Evolutionary conservation across 75 land plant genomes (phyloP).

Genomic region (Ceratopteris richardii): DNA sequence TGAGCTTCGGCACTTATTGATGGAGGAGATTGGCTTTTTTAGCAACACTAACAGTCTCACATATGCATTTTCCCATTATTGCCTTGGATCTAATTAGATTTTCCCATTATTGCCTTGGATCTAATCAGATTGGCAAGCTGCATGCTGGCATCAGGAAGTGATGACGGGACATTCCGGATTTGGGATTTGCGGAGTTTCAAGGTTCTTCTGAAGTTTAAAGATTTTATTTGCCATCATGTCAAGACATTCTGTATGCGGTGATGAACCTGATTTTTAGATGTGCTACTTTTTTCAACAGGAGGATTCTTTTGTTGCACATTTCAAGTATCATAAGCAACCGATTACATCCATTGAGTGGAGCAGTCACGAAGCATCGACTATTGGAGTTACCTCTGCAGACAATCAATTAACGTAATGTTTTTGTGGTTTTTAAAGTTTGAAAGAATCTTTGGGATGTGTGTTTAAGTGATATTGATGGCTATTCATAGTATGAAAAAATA

Average conservation of each 20-base stretch:
- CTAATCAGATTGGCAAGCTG: conserved; percentile 77
- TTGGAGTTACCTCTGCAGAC: conserved; percentile 80
- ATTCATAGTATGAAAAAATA: background rate
- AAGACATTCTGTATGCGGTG: no score
- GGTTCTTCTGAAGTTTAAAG: conserved; percentile 28
- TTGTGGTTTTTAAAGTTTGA: background rate
- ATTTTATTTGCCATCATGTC: background rate
- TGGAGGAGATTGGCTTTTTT: no score
- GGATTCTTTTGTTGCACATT: conserved; percentile 68
- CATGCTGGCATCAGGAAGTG: conserved; percentile 95
- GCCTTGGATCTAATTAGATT: no score
- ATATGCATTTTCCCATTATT: no score
- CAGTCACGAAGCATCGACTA: conserved; percentile 83
- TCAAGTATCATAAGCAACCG: conserved; percentile 76
- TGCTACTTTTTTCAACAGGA: conserved; percentile 23
- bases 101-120: no score
- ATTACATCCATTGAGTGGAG: conserved; percentile 97
- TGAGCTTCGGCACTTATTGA: no score
- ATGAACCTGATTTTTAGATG: no score
- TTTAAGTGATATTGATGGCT: background rate
- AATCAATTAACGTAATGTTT: conserved; percentile 71
- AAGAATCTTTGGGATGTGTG: no score
- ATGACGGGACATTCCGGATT: conserved; percentile 93
- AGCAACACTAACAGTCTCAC: no score
- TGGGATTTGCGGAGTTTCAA: conserved; percentile 79